phyloP scores from a whole-genome alignment of 495 filamentous ascomycete genomes.

The Aspergillus olivimuriae region DNA sequence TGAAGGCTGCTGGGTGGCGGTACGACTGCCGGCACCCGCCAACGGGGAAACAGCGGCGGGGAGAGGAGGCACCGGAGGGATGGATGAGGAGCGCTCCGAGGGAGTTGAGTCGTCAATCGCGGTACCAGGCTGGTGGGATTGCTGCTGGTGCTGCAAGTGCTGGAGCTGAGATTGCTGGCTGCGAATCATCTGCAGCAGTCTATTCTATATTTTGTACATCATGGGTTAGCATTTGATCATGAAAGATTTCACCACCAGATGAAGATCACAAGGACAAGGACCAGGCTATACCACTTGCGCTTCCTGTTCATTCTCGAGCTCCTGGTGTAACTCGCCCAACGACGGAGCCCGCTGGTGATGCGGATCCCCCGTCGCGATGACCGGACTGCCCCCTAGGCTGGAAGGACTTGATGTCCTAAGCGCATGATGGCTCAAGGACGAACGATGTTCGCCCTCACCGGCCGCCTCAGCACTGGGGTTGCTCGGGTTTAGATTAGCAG shows the following conservation, averaged over 20 bases:
- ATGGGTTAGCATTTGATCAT: slow-evolving; percentile 5
- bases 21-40: slow-evolving; percentile 16
- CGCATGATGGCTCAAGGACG: slow-evolving; percentile 35
- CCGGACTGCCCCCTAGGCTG: slow-evolving; percentile 51
- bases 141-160: slow-evolving; percentile 48
- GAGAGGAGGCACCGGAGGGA: slow-evolving; percentile 38
- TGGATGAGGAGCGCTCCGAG: slow-evolving; percentile 54
- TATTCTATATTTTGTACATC: slow-evolving; percentile 50
- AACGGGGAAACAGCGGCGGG: slow-evolving; percentile 7
- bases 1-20: slow-evolving; percentile 28
- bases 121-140: slow-evolving; percentile 23
- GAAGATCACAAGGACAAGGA: background rate
- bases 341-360: slow-evolving; percentile 70
- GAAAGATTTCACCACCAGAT: no score
- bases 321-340: slow-evolving; percentile 91
- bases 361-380: slow-evolving; percentile 50
- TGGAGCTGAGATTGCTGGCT: slow-evolving; percentile 79
- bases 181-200: slow-evolving; percentile 83
- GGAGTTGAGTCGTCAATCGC: slow-evolving; percentile 59
- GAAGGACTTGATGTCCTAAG: slow-evolving; percentile 52
- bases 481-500: slow-evolving; percentile 69
- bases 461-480: slow-evolving; percentile 50
- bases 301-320: slow-evolving; percentile 92
- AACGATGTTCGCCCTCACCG: slow-evolving; percentile 33
- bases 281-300: slow-evolving; percentile 81